These are phyloP conservation scores for Eucalyptus regnans DNA, from an alignment of 345 rosid species.

Conservation along the genomic window DNA sequence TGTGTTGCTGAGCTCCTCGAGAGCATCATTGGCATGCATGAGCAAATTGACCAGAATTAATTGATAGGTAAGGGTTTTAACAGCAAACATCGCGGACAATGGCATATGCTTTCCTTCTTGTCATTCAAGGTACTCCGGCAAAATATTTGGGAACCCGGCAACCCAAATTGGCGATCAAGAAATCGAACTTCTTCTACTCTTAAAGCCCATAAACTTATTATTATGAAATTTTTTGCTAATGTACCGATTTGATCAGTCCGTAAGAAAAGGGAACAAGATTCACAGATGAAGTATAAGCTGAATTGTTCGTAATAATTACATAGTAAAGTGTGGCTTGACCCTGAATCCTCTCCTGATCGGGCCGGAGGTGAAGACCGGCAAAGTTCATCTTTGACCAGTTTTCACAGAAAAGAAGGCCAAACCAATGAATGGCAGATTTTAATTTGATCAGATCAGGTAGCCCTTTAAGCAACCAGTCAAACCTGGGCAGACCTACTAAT, in stretches of 20 bases:
- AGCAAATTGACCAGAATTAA: background rate
- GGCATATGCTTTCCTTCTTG: background rate
- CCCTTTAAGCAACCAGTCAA: background rate
- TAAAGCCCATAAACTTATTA: background rate
- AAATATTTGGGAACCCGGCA: background rate
- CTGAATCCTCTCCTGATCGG: background rate
- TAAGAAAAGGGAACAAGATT: background rate
- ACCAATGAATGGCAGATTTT: background rate
- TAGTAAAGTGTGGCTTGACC: background rate
- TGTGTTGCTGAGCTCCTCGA: background rate
- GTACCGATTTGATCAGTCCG: background rate
- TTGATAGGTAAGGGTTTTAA: background rate
- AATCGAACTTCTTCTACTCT: background rate
- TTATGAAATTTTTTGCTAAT: background rate
- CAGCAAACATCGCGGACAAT: background rate
- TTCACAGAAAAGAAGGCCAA: background rate
- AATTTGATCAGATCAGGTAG: background rate
- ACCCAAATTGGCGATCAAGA: background rate
- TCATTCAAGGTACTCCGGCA: background rate
- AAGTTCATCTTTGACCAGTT: background rate
- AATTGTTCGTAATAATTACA: background rate
- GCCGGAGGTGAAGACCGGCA: background rate
- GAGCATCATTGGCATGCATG: background rate
- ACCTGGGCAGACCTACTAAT: too few relatives aligned
- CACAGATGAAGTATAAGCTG: background rate